These are phyloP conservation scores for Waitea zeae DNA, from an alignment of 1,284 basidiomycete genomes.

Conservation along the genomic window DNA sequence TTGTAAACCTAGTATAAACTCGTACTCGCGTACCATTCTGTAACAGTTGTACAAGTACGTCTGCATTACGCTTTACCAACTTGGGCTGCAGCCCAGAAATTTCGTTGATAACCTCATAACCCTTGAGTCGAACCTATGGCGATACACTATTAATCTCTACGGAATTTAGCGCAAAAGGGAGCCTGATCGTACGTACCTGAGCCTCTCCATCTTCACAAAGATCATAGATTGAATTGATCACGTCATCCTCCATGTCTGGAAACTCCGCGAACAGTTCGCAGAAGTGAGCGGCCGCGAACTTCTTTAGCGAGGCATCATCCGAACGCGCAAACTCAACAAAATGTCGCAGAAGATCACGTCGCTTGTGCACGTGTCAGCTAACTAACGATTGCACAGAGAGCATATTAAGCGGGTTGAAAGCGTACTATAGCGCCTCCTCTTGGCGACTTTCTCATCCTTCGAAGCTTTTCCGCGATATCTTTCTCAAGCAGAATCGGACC, in stretches of 20 bases:
- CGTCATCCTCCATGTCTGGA: conserved; percentile 50
- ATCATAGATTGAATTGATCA: conserved; percentile 59
- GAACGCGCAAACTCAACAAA: too few species aligned
- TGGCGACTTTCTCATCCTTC: too few species aligned
- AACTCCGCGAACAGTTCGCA: conserved; percentile 52
- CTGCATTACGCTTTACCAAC: conserved; percentile 52
- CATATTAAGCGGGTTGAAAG: too few species aligned
- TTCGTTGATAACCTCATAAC: conserved; percentile 42
- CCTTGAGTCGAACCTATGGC: conserved; percentile 46
- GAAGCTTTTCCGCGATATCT: too few species aligned
- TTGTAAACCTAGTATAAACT: too few species aligned
- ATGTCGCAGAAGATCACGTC: too few species aligned
- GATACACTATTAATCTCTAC: conserved; percentile 2
- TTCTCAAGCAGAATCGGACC: too few species aligned
- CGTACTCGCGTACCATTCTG: conserved; percentile 61
- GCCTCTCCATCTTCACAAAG: conserved; percentile 50
- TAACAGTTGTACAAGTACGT: conserved; percentile 54
- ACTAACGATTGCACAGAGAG: too few species aligned
- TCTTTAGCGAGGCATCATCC: too few species aligned
- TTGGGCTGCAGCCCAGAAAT: conserved; percentile 41
- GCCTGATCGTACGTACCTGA: conserved; percentile 18
- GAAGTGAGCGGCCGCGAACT: too few species aligned
- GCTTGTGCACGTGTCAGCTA: too few species aligned
- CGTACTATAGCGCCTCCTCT: too few species aligned
- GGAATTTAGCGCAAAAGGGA: conserved; percentile 1